Base-by-base conservation (phyloP, 2,329 filamentous ascomycete genomes). In the Alternaria gaisen region DNA sequence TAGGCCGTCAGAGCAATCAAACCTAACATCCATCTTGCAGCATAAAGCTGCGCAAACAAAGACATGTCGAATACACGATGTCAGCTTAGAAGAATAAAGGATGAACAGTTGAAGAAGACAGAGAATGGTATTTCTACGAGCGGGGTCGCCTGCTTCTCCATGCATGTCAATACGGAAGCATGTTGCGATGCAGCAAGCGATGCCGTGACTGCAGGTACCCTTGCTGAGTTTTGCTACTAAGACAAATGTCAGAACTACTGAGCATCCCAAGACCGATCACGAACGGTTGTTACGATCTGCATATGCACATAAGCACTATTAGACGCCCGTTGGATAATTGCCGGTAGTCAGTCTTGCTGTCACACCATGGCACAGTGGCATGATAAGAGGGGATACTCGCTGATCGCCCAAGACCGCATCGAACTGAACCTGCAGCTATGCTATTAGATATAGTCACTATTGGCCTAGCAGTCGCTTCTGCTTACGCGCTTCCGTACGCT, bases 1-100 rank as follows among this genome's bases (percentile, higher is more conserved):
- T 66, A 70, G 18, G 60, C 24, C 20, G 43, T 26, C 5, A 60
- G 12, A 38, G 44, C 20, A 11, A 55, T 42, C 14, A 43, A 38
- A 5, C 64, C 16, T 16, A 70, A 38, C 10, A 66, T 34, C 61
- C 58, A 67, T 32, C 58, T 56, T 18, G 56, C 22, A 7, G 48
- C 56, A 24, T 67, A 66, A 14, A 64, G 34, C 32, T 64, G 53
- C 14, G 44, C 43, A 10, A 62, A 22, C n/a, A 68, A 36, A 32
- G 52, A 48, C 60, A 64, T 64, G 32, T 28, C 26, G 43, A 12
- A 36, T 24, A 14, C 10, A 28, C 26, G 12, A 47, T 47, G 18
- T 47, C 14, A 43, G 10, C n/a, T 12, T 2, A 30, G 28, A 5
- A 30, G 28, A 30, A 30, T 12, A 30, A 30, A 11, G 28, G 8